Percentiles rank a stretch among this genome's conserved stretches.
phyloP scores from a whole-genome alignment of 345 rosid genomes.

The Excoecaria cochinchinensis region DNA sequence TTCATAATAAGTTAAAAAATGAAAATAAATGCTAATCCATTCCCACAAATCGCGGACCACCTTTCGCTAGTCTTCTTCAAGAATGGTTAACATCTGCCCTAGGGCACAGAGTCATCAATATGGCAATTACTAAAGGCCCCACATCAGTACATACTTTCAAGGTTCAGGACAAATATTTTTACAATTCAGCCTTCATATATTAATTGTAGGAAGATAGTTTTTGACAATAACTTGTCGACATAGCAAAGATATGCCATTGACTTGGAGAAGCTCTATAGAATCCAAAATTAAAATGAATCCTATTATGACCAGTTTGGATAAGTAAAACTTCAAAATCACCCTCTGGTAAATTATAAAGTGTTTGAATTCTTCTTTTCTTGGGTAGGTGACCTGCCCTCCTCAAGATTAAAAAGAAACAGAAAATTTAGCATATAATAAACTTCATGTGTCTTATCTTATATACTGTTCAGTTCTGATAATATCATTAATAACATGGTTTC shows the following conservation, averaged over 20 bases:
- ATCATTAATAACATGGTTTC: background rate
- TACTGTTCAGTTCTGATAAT: background rate
- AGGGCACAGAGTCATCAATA: constrained; percentile 6
- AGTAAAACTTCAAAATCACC: background rate
- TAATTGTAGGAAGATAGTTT: constrained; percentile 1
- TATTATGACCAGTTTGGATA: background rate
- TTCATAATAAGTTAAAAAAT: constrained; percentile 1
- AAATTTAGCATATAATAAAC: background rate
- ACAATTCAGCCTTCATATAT: constrained; percentile 1
- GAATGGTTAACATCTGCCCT: constrained; percentile 7
- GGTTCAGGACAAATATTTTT: constrained; percentile 1
- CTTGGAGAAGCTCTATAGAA: background rate
- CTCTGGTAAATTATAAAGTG: background rate
- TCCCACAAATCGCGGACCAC: constrained; percentile 20
- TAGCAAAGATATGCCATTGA: background rate
- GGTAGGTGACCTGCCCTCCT: background rate
- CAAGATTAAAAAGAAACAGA: background rate
- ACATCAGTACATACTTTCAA: background rate
- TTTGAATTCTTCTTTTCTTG: background rate
- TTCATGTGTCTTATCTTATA: background rate
- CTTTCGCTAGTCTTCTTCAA: constrained; percentile 13
- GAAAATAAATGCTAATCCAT: background rate
- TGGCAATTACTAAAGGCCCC: constrained; percentile 14
- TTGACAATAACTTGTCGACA: background rate
- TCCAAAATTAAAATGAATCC: constrained; percentile 6